A percentile compares a stretch with the other conserved stretches of the same genome.
These are phyloP conservation scores for Pseudogymnoascus sp. DNA, from an alignment of 2,329 filamentous ascomycete genomes.

Conservation along the genomic window DNA sequence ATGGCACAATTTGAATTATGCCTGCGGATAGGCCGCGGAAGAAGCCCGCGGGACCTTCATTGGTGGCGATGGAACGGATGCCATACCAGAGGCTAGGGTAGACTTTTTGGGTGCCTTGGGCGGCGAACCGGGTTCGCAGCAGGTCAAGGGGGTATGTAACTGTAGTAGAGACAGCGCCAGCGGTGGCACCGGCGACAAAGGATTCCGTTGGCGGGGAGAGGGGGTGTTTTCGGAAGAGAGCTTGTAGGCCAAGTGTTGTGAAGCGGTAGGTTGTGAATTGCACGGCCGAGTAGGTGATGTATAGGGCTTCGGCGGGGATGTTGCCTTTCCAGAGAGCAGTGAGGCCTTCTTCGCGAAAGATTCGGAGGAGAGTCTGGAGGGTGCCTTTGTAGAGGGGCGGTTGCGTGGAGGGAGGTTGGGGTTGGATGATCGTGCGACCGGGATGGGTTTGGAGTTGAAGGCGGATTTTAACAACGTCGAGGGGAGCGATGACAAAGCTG, in stretches of 20 bases:
- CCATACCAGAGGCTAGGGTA: slow-evolving; percentile 65
- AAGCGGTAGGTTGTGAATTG: slow-evolving; percentile 88
- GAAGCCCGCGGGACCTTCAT: slow-evolving; percentile 73
- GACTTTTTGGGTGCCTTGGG: slow-evolving; percentile 73
- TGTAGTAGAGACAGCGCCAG: slow-evolving; percentile 74
- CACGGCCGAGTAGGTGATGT: slow-evolving; percentile 78
- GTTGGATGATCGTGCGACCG: slow-evolving; percentile 34
- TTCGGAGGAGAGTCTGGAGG: slow-evolving; percentile 64
- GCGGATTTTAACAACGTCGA: slow-evolving; percentile 97
- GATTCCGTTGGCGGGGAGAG: slow-evolving; percentile 63
- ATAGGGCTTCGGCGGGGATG: slow-evolving; percentile 87
- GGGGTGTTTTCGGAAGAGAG: slow-evolving; percentile 27
- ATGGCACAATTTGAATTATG: slow-evolving; percentile 81
- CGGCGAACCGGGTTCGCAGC: slow-evolving; percentile 90
- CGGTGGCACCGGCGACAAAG: slow-evolving; percentile 74
- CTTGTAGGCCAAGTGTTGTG: slow-evolving; percentile 54
- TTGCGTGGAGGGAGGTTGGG: slow-evolving; percentile 57
- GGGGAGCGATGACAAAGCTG: slow-evolving; percentile 86
- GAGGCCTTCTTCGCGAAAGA: slow-evolving; percentile 72
- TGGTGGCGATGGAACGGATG: slow-evolving; percentile 59
- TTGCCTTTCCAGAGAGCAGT: slow-evolving; percentile 96
- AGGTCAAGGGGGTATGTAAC: slow-evolving; percentile 89
- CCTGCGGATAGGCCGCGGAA: slow-evolving; percentile 80
- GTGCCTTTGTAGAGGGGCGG: slow-evolving; percentile 62
- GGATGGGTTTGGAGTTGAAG: slow-evolving; percentile 89